phyloP scores from a whole-genome alignment of 805 yeast species.

The Saccharomycodes ludwigii region DNA sequence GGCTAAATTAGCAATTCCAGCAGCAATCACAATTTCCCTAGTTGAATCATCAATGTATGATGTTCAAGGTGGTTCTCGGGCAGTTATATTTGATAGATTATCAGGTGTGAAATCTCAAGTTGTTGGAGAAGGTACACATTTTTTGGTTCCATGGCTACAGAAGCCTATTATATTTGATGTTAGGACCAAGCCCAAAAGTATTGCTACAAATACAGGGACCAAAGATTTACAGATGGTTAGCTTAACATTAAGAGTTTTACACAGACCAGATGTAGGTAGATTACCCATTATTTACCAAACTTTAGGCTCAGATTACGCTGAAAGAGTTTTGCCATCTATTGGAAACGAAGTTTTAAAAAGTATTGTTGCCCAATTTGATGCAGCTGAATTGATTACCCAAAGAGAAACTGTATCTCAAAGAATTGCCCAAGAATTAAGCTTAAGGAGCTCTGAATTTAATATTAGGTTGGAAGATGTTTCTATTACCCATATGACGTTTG shows the following conservation, averaged over 20 bases:
- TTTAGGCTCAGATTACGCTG: constrained; percentile 90
- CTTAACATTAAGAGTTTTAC: constrained; percentile 82
- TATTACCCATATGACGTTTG: constrained; percentile 95
- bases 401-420: constrained; percentile 87
- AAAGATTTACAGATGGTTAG: constrained; percentile 95
- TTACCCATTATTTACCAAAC: constrained; percentile 83
- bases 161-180: constrained; percentile 84
- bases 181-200: constrained; percentile 88
- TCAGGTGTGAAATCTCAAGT: constrained; percentile 82
- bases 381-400: constrained; percentile 93
- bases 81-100: constrained; percentile 87
- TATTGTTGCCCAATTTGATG: constrained; percentile 88
- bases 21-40: constrained; percentile 55
- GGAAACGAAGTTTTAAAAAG: constrained; percentile 85
- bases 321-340: constrained; percentile 82
- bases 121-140: constrained; percentile 94
- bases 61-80: constrained; percentile 92
- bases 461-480: constrained; percentile 93
- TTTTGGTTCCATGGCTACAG: constrained; percentile 91
- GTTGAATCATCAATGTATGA: constrained; percentile 83
- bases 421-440: constrained; percentile 75
- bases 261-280: constrained; percentile 78
- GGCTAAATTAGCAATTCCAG: constrained; percentile 49
- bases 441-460: constrained; percentile 78
- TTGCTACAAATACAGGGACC: constrained; percentile 90